Evolutionary conservation across 108 stramenopile species (phyloP).

Genomic region (Nannochloropsis gaditana): DNA sequence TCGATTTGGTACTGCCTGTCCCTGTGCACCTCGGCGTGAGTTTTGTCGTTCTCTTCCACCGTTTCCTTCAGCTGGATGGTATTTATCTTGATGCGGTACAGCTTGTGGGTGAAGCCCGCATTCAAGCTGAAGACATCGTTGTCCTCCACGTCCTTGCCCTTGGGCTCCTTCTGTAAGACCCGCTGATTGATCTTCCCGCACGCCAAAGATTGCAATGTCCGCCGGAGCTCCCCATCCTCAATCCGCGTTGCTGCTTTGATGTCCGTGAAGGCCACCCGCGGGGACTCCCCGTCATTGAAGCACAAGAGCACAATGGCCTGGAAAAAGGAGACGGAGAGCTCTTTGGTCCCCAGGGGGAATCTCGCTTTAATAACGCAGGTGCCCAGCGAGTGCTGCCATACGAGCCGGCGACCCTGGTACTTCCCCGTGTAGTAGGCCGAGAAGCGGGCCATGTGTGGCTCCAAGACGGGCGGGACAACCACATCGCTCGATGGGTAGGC

Average conservation of each 20-base stretch:
- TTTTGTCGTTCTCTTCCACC: constrained; percentile 77
- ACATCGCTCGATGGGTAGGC: constrained; percentile 67
- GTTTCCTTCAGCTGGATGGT: constrained; percentile 89
- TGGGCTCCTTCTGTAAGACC: constrained; percentile 46
- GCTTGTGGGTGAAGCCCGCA: constrained; percentile 69
- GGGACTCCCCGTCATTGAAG: constrained; percentile 60
- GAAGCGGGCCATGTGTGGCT: constrained; percentile 60
- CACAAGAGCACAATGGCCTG: constrained; percentile 84
- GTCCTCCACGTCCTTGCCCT: constrained; percentile 66
- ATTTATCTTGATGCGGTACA: constrained; percentile 79
- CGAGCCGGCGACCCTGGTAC: constrained; percentile 87
- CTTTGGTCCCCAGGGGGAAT: constrained; percentile 44
- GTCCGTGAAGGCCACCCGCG: constrained; percentile 60
- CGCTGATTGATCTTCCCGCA: constrained; percentile 62
- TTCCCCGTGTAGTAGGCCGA: constrained; percentile 73
- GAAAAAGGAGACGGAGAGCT: constrained; percentile 76
- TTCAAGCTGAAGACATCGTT: constrained; percentile 73
- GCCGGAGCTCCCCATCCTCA: constrained; percentile 76
- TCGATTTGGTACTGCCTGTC: constrained; percentile 93
- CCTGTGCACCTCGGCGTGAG: constrained; percentile 76
- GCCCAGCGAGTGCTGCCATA: constrained; percentile 86
- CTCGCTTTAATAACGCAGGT: constrained; percentile 67
- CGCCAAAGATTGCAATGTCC: constrained; percentile 72
- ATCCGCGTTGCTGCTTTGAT: constrained; percentile 70
- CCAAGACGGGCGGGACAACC: constrained; percentile 59